phyloP scores from a whole-genome alignment of 1,284 basidiomycete species.

The Puccinia triticina region DNA sequence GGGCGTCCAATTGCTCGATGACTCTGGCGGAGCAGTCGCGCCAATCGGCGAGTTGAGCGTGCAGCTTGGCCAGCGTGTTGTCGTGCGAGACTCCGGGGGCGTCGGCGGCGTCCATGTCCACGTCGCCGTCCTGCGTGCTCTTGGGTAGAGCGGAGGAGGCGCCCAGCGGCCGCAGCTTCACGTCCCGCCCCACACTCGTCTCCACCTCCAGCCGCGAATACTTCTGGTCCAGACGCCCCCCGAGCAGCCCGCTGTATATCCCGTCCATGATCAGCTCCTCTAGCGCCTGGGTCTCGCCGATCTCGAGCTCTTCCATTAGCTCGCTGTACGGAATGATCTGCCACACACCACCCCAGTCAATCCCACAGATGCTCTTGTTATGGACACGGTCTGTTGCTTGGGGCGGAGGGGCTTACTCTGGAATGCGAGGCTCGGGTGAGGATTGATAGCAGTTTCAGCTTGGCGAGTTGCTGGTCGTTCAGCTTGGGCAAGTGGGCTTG shows the following conservation, averaged over 20 bases:
- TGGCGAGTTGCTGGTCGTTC: conserved; percentile 72
- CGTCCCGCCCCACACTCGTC: conserved; percentile 84
- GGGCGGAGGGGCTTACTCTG: conserved; percentile 65
- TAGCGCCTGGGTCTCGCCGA: conserved; percentile 76
- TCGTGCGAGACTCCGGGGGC: neutral
- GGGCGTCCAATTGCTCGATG: conserved; percentile 35
- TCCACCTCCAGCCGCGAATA: conserved; percentile 82
- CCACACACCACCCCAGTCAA: conserved; percentile 46
- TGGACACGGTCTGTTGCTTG: no score
- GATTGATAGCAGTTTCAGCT: conserved; percentile 88
- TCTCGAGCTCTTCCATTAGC: conserved; percentile 70
- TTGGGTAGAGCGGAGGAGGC: neutral
- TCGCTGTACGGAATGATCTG: conserved; percentile 75
- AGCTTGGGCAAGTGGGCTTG: conserved; percentile 71
- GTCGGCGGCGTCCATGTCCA: conserved; percentile 27
- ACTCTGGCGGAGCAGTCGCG: neutral
- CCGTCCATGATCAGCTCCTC: conserved; percentile 95
- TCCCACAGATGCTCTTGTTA: neutral
- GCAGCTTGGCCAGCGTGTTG: neutral
- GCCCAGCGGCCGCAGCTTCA: conserved; percentile 64
- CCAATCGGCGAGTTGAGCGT: conserved; percentile 24
- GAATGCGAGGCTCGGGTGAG: conserved; percentile 74
- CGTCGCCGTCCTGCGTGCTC: neutral
- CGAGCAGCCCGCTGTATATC: conserved; percentile 84
- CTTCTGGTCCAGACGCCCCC: conserved; percentile 88